A percentile compares a stretch with the other conserved stretches of the same genome.
These are phyloP conservation scores for Mycena rebaudengoi DNA, from an alignment of 768 basidiomycete species.

Conservation along the genomic window DNA sequence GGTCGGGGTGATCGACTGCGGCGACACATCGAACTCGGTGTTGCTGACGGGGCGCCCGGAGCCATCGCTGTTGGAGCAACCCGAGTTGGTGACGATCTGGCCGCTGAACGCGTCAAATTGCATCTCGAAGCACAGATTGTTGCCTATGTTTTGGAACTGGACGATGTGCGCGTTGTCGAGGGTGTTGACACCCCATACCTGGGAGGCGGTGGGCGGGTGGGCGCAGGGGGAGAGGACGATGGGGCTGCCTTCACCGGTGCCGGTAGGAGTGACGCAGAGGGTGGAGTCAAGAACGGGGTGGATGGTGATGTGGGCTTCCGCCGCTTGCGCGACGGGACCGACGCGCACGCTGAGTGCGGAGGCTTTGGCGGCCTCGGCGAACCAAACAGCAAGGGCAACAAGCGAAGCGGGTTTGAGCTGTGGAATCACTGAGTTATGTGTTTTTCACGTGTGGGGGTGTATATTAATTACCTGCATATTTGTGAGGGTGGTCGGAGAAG, in stretches of 20 bases:
- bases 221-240: constrained; percentile 2
- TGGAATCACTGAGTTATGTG: background rate
- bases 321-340: background rate
- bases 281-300: background rate
- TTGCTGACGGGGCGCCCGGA: background rate
- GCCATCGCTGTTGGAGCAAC: background rate
- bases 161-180: background rate
- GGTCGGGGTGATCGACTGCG: background rate
- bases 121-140: constrained; percentile 5
- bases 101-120: background rate
- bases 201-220: background rate
- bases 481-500: too few relatives aligned
- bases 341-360: background rate
- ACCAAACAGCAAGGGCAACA: background rate
- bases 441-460: constrained; percentile 1
- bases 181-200: constrained; percentile 3
- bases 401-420: constrained; percentile 3
- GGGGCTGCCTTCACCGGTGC: background rate
- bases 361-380: background rate
- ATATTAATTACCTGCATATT: too few relatives aligned
- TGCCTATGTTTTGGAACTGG: constrained; percentile 6
- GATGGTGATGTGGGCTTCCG: constrained; percentile 5
- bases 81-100: background rate
- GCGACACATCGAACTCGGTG: background rate
- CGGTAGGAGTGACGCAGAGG: constrained; percentile 1